Base-by-base conservation (phyloP, 2,329 filamentous ascomycete species). In the Exserohilum turcica region DNA sequence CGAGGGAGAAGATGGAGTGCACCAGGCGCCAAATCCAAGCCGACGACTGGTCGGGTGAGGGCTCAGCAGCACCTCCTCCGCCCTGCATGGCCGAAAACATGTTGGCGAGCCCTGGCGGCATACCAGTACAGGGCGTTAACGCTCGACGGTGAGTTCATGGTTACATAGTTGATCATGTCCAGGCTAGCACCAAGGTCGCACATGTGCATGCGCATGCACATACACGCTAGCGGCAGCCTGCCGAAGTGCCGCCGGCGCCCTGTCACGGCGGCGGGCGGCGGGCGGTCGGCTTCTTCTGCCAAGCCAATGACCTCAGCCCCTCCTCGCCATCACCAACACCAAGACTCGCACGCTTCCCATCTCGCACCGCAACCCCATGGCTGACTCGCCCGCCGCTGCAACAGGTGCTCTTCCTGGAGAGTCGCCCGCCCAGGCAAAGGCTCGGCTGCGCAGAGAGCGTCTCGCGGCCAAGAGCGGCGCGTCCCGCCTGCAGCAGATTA, bases 381-480 rank as follows among this genome's bases (percentile, higher is more conserved):
- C 65, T 10, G 67, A 71, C 33, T 42, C 64, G 15, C 40, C 67
- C 24, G 55, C 63, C 21, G 29, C 65, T 16, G 31, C 63, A 24
- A 52, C 61, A 4, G 58, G 49, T 10, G 48, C 63, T n/a, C 24
- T 56, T 3, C 56, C 65, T 6, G 56, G 45, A 37, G 71, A 74
- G 54, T 77, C 78, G 6, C 74, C 78, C 2, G 76, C 74, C 9
- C 79, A 82, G 64, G 65, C 74, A 52, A 86, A 91, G 74, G 87
- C 87, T 32, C 86, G 89, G 40, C 80, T 91, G 52, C 87, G 90
- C 63, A 90, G 91, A 74, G 89, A 92, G 73, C 85, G 89, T 33
- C 84, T 90, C 43, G 87, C 91, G 72, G 89, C 89, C 52, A 93
- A 92, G 43, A 86, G 87, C 54, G 90, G 88, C 52, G 84, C 85